Evolutionary conservation across 2,329 filamentous ascomycete genomes (phyloP).

Genomic region (Xylariaceae sp.): DNA sequence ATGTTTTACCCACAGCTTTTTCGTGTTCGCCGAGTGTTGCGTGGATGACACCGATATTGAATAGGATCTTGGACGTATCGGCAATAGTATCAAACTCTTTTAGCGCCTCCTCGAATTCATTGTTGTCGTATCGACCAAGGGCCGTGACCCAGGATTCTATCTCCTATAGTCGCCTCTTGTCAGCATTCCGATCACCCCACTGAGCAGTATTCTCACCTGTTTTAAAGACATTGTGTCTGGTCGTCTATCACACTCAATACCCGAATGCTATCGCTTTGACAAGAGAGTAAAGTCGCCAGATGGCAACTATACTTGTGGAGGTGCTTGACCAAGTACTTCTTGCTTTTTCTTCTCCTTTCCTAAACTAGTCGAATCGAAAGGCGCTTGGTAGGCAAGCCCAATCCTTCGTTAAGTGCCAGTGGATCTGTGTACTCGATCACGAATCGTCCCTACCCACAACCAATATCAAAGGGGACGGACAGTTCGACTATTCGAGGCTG

Average conservation of each 20-base stretch:
- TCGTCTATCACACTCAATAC: slow-evolving; percentile 18
- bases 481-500: too few species aligned
- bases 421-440: too few species aligned
- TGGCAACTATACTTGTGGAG: too few species aligned
- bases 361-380: too few species aligned
- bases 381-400: too few species aligned
- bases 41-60: slow-evolving; percentile 98
- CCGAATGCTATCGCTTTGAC: slow-evolving; percentile 23
- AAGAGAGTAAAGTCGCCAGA: slow-evolving; percentile 24
- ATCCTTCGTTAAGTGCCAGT: too few species aligned
- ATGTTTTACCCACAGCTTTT: slow-evolving; percentile 69
- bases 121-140: slow-evolving; percentile 89
- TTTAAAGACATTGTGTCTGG: slow-evolving; percentile 33
- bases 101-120: slow-evolving; percentile 90
- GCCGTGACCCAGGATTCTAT: slow-evolving; percentile 98
- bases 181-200: slow-evolving; percentile 1
- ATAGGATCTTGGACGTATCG: slow-evolving; percentile 96
- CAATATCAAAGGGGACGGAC: too few species aligned
- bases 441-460: too few species aligned
- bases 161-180: slow-evolving; percentile 58
- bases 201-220: slow-evolving; percentile 24
- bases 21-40: slow-evolving; percentile 94
- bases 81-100: slow-evolving; percentile 80
- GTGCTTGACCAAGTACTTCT: too few species aligned
- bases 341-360: too few species aligned